phyloP scores from a whole-genome alignment of 2,329 filamentous ascomycete species.

The Albophoma yamanashiensis region DNA sequence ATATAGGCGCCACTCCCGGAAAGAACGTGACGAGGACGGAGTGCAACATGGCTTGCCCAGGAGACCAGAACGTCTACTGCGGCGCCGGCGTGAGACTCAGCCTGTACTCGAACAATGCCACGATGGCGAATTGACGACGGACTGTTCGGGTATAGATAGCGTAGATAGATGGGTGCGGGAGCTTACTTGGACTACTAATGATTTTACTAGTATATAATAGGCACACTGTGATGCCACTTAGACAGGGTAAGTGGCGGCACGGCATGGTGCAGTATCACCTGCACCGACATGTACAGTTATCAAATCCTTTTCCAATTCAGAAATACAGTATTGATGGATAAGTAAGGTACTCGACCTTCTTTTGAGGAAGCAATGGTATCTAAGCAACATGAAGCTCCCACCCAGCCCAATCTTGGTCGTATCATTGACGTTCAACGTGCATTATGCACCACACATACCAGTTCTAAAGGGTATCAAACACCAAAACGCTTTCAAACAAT shows the following conservation, averaged over 20 bases:
- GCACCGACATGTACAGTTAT: not conserved
- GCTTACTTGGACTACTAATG: too few species aligned
- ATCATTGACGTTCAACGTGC: too few species aligned
- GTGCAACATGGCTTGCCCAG: constrained; percentile 23
- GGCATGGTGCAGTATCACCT: not conserved
- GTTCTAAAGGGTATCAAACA: not conserved
- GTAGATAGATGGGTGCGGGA: not conserved
- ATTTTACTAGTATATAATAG: not conserved
- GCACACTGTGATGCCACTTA: not conserved
- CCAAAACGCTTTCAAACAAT: not conserved
- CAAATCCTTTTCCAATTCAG: not conserved
- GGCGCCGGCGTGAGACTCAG: constrained; percentile 19
- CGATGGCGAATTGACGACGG: not conserved
- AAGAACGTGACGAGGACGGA: constrained; percentile 18
- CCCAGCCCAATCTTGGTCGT: too few species aligned
- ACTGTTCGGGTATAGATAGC: too few species aligned
- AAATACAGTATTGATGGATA: too few species aligned
- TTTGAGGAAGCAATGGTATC: not conserved
- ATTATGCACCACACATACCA: not conserved
- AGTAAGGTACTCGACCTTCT: not conserved
- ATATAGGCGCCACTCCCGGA: constrained; percentile 9
- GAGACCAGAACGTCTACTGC: constrained; percentile 18
- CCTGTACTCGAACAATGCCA: constrained; percentile 14
- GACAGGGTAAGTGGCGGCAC: not conserved
- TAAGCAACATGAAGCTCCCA: not conserved